phyloP scores from a whole-genome alignment of 2,329 filamentous ascomycete genomes.

The Sclerotinia spermophila region DNA sequence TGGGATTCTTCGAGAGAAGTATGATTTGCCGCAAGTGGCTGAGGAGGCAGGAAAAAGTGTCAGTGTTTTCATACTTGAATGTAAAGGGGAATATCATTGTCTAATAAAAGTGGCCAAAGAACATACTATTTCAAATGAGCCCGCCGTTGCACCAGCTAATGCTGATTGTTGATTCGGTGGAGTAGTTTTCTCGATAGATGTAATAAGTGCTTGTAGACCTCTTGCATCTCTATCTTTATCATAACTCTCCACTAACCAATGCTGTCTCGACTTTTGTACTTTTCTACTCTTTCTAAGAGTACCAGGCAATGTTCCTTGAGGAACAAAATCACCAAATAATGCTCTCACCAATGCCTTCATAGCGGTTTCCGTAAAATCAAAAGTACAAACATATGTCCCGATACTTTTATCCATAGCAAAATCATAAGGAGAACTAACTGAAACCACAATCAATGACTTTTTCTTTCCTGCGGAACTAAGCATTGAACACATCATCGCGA shows the following conservation, averaged over 20 bases:
- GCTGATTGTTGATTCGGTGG: constrained; percentile 60
- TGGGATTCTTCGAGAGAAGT: constrained; percentile 63
- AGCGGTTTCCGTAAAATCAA: constrained; percentile 92
- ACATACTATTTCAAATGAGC: constrained; percentile 66
- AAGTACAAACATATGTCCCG: constrained; percentile 90
- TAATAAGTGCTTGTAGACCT: constrained; percentile 72
- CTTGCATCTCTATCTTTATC: constrained; percentile 72
- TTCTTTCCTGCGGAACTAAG: constrained; percentile 72
- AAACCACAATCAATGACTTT: constrained; percentile 85
- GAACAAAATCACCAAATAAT: constrained; percentile 70
- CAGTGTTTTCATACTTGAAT: not conserved
- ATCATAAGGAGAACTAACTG: constrained; percentile 93
- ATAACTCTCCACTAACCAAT: constrained; percentile 91
- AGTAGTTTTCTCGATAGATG: constrained; percentile 63
- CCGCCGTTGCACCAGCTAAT: constrained; percentile 64
- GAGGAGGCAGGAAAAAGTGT: not conserved
- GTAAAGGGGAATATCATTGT: not conserved
- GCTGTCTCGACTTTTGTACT: constrained; percentile 81
- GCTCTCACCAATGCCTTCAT: constrained; percentile 80
- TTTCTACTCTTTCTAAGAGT: constrained; percentile 86
- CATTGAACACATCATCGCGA: constrained; percentile 92
- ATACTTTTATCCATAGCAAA: constrained; percentile 91
- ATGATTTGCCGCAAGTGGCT: not conserved
- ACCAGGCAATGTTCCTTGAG: constrained; percentile 60
- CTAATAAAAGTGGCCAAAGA: not conserved